These are phyloP conservation scores for Phytophthora chlamydospora DNA, from an alignment of 352 stramenopile genomes.

Conservation along the genomic window DNA sequence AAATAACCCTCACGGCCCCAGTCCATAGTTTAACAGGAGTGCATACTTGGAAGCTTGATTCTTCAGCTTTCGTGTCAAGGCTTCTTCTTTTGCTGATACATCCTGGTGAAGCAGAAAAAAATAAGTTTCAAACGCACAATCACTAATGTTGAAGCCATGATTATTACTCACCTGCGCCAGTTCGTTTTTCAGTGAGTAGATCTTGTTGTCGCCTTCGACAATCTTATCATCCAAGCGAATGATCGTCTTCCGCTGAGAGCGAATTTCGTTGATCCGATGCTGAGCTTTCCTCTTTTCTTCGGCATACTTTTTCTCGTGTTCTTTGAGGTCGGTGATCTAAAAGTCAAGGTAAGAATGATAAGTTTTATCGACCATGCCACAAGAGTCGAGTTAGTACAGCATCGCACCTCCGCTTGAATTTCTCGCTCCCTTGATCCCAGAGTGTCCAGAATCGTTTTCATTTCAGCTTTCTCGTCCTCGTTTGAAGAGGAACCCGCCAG, in stretches of 20 bases:
- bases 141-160: too few species aligned
- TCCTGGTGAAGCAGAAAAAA: conserved; percentile 42
- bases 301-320: conserved; percentile 64
- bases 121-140: too few species aligned
- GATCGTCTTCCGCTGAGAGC: conserved; percentile 66
- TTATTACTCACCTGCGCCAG: conserved; percentile 59
- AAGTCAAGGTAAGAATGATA: background rate
- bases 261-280: conserved; percentile 73
- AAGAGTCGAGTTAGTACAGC: background rate
- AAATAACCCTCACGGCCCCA: background rate
- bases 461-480: conserved; percentile 70
- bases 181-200: conserved; percentile 73
- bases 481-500: conserved; percentile 80
- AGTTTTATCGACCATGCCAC: too few species aligned
- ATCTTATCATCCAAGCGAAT: conserved; percentile 84
- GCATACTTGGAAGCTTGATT: conserved; percentile 67
- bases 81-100: conserved; percentile 77
- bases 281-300: conserved; percentile 67
- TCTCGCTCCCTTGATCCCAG: conserved; percentile 35
- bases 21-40: too few species aligned
- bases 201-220: conserved; percentile 66
- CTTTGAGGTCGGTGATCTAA: conserved; percentile 67
- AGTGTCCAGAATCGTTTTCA: conserved; percentile 61
- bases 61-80: conserved; percentile 77
- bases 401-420: conserved; percentile 64